Evolutionary conservation across 192 early-diverging fungal genomes (phyloP).

Genomic region (Backusella liffmaniae): DNA sequence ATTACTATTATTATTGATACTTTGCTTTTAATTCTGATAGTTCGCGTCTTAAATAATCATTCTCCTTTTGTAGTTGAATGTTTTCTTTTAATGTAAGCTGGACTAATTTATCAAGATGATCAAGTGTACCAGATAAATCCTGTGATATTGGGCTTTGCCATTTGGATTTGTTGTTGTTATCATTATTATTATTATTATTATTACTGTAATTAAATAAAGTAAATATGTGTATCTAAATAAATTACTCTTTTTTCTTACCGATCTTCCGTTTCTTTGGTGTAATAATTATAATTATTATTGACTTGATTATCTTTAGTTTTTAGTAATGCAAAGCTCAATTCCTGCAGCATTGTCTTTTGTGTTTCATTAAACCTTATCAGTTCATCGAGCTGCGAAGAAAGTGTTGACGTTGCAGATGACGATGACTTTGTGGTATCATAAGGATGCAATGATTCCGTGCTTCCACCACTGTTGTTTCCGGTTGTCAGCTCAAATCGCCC

Average conservation of each 20-base stretch:
- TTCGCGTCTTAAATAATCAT: conserved; percentile 21
- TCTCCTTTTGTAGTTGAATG: conserved; percentile 13
- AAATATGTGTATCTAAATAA: neutral
- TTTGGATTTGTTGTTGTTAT: neutral
- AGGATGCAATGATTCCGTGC: neutral
- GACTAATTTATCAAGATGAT: conserved; percentile 22
- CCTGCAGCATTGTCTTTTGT: conserved; percentile 18
- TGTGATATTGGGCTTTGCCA: conserved; percentile 3
- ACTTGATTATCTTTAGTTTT: neutral
- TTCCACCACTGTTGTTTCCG: neutral
- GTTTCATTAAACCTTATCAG: conserved; percentile 29
- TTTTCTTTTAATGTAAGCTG: conserved; percentile 21
- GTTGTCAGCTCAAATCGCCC: conserved; percentile 34
- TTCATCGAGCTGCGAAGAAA: conserved; percentile 14
- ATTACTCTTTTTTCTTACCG: neutral
- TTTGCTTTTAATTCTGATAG: conserved; percentile 14
- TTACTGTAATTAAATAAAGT: neutral
- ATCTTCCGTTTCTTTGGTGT: neutral
- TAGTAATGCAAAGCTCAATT: conserved; percentile 10
- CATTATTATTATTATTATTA: neutral
- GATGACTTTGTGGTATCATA: neutral
- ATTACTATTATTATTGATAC: neutral
- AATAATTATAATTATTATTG: neutral
- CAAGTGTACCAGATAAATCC: neutral
- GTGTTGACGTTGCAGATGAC: neutral